These are phyloP conservation scores for Pulicaria dysenterica DNA, from an alignment of 129 eudicot genomes.

Conservation along the genomic window DNA sequence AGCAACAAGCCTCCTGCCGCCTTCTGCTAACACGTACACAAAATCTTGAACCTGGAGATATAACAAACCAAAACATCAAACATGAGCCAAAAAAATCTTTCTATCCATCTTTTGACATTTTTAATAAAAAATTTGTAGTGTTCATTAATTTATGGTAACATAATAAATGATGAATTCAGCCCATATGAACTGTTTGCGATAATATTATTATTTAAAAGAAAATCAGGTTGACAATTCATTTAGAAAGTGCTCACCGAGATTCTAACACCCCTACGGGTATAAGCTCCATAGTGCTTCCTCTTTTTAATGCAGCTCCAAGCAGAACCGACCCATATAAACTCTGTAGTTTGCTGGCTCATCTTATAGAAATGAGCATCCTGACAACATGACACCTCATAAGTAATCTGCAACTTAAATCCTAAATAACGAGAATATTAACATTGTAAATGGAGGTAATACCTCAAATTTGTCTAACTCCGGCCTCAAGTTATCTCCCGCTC, in stretches of 20 bases:
- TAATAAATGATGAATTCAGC: neutral
- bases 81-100: neutral
- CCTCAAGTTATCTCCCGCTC: slow-evolving; percentile 11
- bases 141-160: too few species aligned
- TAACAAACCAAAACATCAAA: slow-evolving; percentile 4
- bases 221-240: neutral
- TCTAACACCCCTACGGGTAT: slow-evolving; percentile 54
- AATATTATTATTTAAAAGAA: neutral
- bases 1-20: slow-evolving; percentile 73
- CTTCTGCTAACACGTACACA: slow-evolving; percentile 85
- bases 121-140: too few species aligned
- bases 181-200: neutral
- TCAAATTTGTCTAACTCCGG: slow-evolving; percentile 13
- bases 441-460: slow-evolving; percentile 33
- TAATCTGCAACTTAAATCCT: neutral
- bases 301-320: slow-evolving; percentile 64
- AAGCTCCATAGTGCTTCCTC: slow-evolving; percentile 72
- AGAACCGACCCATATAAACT: slow-evolving; percentile 69
- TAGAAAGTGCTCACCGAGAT: slow-evolving; percentile 52
- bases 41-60: slow-evolving; percentile 64
- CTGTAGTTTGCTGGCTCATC: slow-evolving; percentile 27
- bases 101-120: too few species aligned
- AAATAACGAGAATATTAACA: neutral
- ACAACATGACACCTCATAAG: neutral
- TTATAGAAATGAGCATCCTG: slow-evolving; percentile 40